Evolutionary conservation across 2,329 filamentous ascomycete species (phyloP).

Genomic region (Neofusicoccum cordaticola): DNA sequence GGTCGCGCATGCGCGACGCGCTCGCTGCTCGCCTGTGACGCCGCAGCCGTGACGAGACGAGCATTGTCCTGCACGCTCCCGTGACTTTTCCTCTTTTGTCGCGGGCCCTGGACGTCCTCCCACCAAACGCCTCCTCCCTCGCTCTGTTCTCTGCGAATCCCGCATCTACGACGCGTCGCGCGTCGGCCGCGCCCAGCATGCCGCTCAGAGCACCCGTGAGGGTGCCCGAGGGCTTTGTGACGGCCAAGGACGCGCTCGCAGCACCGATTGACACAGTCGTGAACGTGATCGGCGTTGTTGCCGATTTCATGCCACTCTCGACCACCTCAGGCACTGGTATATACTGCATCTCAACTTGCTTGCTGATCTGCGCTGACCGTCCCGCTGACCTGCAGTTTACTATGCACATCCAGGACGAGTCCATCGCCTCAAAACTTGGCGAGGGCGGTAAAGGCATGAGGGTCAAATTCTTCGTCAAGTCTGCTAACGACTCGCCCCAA

Average conservation of each 20-base stretch:
- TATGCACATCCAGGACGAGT: conserved; percentile 24
- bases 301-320: not conserved
- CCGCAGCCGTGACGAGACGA: conserved; percentile 8
- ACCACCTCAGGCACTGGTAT: not conserved
- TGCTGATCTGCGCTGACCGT: not conserved
- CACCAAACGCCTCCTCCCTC: not conserved
- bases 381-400: not conserved
- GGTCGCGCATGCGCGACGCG: not conserved
- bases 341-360: not conserved
- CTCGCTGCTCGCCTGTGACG: conserved; percentile 3
- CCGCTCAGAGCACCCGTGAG: not conserved
- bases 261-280: not conserved
- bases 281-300: conserved; percentile 13
- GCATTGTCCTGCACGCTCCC: conserved; percentile 2
- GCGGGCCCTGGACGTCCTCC: not conserved
- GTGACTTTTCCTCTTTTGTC: not conserved
- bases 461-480: not conserved
- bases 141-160: not conserved
- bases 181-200: not conserved
- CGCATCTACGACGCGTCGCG: not conserved
- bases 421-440: not conserved
- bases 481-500: conserved; percentile 37
- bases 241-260: not conserved
- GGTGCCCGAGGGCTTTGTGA: conserved; percentile 1
- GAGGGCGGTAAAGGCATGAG: not conserved